phyloP scores from a whole-genome alignment of 2,329 filamentous ascomycete genomes.

The Neocucurbitaria cava region DNA sequence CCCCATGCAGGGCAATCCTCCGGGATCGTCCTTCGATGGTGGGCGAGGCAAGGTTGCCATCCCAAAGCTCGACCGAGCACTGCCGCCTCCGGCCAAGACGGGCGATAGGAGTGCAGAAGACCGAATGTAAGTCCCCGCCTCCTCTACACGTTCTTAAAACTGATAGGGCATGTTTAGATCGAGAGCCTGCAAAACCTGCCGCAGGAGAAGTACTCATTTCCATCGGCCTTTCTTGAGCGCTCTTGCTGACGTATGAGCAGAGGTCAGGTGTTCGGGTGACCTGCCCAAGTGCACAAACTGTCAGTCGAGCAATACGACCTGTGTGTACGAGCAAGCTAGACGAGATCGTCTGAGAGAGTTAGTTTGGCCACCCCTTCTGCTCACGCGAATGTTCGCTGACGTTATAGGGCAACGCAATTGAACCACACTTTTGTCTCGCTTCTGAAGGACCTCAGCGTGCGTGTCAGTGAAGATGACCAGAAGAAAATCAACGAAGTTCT shows the following conservation, averaged over 20 bases:
- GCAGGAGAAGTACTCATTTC: constrained; percentile 20
- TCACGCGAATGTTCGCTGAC: neutral
- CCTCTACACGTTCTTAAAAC: neutral
- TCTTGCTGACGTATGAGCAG: constrained; percentile 9
- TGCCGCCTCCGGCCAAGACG: neutral
- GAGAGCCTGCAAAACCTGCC: constrained; percentile 37
- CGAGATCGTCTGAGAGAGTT: constrained; percentile 43
- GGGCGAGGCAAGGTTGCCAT: constrained; percentile 1
- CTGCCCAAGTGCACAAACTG: constrained; percentile 44
- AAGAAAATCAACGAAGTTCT: constrained; percentile 24
- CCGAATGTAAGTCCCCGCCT: neutral
- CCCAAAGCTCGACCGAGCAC: constrained; percentile 3
- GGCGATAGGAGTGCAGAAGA: neutral
- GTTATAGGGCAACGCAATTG: constrained; percentile 20
- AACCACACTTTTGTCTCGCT: constrained; percentile 26
- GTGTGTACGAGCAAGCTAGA: constrained; percentile 42
- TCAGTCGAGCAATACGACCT: constrained; percentile 27
- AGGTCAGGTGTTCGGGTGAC: constrained; percentile 45
- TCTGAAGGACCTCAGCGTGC: constrained; percentile 25
- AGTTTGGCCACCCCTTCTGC: neutral
- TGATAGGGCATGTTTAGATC: neutral
- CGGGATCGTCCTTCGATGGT: neutral
- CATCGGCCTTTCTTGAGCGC: neutral
- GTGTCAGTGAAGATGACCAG: constrained; percentile 20
- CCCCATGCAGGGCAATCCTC: neutral